Base-by-base conservation (phyloP, 768 basidiomycete genomes). In the Clitopilus passeckerianus region DNA sequence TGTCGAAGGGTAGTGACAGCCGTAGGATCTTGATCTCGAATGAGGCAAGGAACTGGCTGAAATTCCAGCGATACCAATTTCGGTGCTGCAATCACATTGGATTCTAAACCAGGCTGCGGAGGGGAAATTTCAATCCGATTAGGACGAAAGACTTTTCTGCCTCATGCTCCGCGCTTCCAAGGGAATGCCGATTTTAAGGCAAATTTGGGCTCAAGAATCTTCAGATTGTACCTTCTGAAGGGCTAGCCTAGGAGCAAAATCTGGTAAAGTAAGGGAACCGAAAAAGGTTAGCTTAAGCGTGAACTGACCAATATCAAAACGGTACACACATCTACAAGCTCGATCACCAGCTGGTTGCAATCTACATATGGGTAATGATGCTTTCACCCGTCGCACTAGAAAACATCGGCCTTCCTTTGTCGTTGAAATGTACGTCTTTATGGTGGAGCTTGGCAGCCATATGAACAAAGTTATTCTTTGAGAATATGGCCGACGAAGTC, bases 271-370 rank as follows among this genome's bases (percentile, higher is more conserved):
- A 30, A 64, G 64, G 67, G 64, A 66, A 60, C 77, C 72, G 67
- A 69, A 77, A 74, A 72, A 68, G 77, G 77, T 76, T 78, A 78
- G 75, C 16, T 60, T 56, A 54, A 68, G 60, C 65, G 66, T 60
- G 66, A 68, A 68, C 66, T 54, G 58, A 63, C 63, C 66, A 63
- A 65, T 60, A 50, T 57, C 64, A 62, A 66, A 66, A 65, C 57
- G 67, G 65, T 64, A 59, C 59, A 46, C 61, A 61, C 61, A 65
- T 63, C 62, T 66, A 64, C 27, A 65, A 64, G 66, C 64, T 63
- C 63, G 66, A 67, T 64, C 61, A 46, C 16, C 46, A 23, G 22
- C 22, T 50, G n/a, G 16, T n/a, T 50, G 15, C n/a, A 18, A 50
- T 50, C 20, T 50, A 50, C 46, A 50, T 50, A 50, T 50, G 46